Conservation (phyloP, 2,329 filamentous ascomycete genomes). For the Pseudogymnoascus sp. region DNA sequence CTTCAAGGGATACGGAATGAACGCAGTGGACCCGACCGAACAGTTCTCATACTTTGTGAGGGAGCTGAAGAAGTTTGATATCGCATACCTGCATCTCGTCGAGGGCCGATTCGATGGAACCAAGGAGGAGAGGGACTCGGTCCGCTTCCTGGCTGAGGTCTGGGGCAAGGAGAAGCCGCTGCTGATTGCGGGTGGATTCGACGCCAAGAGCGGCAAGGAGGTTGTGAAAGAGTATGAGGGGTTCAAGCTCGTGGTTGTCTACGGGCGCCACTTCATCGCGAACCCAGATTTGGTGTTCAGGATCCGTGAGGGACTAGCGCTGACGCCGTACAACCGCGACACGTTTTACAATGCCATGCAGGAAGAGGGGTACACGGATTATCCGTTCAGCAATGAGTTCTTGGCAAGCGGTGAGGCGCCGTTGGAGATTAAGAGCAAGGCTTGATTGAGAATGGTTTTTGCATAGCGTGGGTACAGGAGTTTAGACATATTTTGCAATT, state of each 20-base stretch:
- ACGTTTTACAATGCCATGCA: slow-evolving; percentile 30
- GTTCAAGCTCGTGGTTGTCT: slow-evolving; percentile 34
- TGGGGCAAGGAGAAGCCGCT: slow-evolving; percentile 39
- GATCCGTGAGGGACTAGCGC: slow-evolving; percentile 31
- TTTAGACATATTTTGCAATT: neutral
- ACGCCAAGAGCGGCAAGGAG: slow-evolving; percentile 32
- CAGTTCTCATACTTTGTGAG: slow-evolving; percentile 40
- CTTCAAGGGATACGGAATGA: slow-evolving; percentile 49
- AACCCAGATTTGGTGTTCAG: slow-evolving; percentile 37
- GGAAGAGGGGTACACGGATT: slow-evolving; percentile 32
- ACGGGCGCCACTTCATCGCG: slow-evolving; percentile 38
- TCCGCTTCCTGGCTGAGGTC: slow-evolving; percentile 34
- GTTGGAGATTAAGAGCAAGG: slow-evolving; percentile 4
- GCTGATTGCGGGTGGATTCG: slow-evolving; percentile 43
- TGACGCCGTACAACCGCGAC: slow-evolving; percentile 35
- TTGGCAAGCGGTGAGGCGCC: neutral
- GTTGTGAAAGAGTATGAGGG: slow-evolving; percentile 28
- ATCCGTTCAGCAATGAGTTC: slow-evolving; percentile 28
- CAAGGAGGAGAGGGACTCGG: slow-evolving; percentile 30
- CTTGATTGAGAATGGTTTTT: neutral
- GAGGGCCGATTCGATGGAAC: slow-evolving; percentile 42
- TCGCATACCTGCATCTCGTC: slow-evolving; percentile 48
- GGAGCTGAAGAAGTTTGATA: slow-evolving; percentile 30
- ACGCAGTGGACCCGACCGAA: slow-evolving; percentile 36
- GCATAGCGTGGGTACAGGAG: neutral